Evolutionary conservation across 805 yeast species (phyloP), one percentile per base, ranked within the genome.

Genomic region (Saccharomycopsis sp.): DNA sequence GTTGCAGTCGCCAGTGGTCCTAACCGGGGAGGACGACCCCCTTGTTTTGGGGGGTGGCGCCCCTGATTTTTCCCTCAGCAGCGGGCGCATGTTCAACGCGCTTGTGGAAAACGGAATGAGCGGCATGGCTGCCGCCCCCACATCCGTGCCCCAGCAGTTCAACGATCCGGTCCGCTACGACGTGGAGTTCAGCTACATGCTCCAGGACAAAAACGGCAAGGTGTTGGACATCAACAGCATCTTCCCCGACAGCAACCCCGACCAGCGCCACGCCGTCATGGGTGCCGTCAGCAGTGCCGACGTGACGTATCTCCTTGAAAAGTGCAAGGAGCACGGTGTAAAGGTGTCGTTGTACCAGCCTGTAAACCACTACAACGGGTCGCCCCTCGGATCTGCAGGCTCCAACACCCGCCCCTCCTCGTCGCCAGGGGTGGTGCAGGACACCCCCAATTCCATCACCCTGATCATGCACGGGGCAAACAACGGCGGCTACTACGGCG

Each of bases 281-380:
- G 91, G 90, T 1, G 64, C 70, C 1, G 84, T 87, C 2, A 69
- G 73, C 47, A 73, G 77, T 20, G 79, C 81, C 57, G 83, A 79
- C 40, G 66, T 79, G 16, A 90, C 80, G 56, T 73, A 76, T 61
- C 69, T 87, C 8, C 75, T 87, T 5, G 79, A 80, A 40, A 77
- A 83, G 55, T 91, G 91, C 0, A 51, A 51, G 34, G 41, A 51
- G 34, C 29, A 18, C 29, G 34, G 34, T 20, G 18, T 51, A 21
- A 51, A 51, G 34, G 53, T 51, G 2, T 5, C 48, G 8, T 44
- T 44, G 12, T 44, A 12, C 21, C 48, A 44, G 16, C 48, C 4
- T 5, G 48, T 44, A 7, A 44, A 44, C 21, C 48, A 44, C 16
- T 51, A 23, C 20, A 23, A 23, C 18, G 24, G 18, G 16, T 23